Conservation (phyloP, 2,329 filamentous ascomycete genomes). For the Beauveria medogensis region DNA sequence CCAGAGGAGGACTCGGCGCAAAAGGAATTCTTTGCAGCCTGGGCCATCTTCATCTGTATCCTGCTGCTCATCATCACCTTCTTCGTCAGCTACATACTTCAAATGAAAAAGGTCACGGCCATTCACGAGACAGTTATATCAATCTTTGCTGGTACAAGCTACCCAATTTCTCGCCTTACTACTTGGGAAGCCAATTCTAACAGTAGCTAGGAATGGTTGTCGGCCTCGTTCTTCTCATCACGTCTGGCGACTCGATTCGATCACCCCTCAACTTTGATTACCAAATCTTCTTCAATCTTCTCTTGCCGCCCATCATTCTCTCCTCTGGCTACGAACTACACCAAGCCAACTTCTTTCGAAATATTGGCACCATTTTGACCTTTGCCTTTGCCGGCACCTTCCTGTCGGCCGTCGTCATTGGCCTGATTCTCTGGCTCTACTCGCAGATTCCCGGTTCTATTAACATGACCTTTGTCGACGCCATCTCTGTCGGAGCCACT, state of each 20-base stretch:
- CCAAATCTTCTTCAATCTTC: constrained; percentile 98
- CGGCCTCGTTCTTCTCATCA: constrained; percentile 77
- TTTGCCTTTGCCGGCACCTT: constrained; percentile 98
- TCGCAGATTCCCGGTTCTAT: constrained; percentile 77
- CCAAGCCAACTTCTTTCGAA: constrained; percentile 98
- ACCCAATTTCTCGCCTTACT: neutral
- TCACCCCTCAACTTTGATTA: constrained; percentile 95
- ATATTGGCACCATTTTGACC: constrained; percentile 93
- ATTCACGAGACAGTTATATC: constrained; percentile 97
- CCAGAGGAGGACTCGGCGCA: constrained; percentile 71
- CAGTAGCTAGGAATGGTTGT: constrained; percentile 79
- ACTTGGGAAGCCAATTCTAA: neutral
- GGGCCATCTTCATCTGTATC: constrained; percentile 95
- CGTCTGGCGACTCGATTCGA: constrained; percentile 73
- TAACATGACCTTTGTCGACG: constrained; percentile 85
- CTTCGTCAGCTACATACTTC: constrained; percentile 93
- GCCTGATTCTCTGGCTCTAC: constrained; percentile 81
- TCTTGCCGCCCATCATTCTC: constrained; percentile 96
- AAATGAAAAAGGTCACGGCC: constrained; percentile 93
- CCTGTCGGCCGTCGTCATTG: constrained; percentile 91
- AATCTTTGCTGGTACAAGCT: constrained; percentile 74
- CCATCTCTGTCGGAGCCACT: constrained; percentile 92
- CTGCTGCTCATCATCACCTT: constrained; percentile 88
- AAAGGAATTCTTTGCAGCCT: constrained; percentile 92
- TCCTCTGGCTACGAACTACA: constrained; percentile 96